Evolutionary conservation across 805 yeast genomes (phyloP).

Genomic region (Yarrowia sp.): DNA sequence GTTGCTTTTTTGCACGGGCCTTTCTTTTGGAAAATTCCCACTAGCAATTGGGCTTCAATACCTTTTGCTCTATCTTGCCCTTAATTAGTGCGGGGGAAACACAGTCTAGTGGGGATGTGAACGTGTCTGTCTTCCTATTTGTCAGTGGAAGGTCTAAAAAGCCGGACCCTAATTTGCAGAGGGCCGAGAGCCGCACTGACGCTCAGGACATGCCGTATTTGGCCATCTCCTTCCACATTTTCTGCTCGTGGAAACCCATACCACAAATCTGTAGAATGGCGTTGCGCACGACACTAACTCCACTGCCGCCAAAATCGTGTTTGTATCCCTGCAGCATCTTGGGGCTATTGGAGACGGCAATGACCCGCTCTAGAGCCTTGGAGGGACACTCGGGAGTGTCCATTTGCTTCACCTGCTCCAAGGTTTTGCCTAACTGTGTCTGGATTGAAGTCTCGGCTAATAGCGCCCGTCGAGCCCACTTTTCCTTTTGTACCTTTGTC

Average conservation of each 20-base stretch:
- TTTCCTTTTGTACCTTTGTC: conserved; percentile 5
- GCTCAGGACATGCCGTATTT: conserved; percentile 25
- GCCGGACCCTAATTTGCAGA: not conserved
- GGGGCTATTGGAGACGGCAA: conserved; percentile 34
- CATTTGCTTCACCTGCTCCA: conserved; percentile 19
- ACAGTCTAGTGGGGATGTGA: conserved; percentile 9
- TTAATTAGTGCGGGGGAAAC: conserved; percentile 19
- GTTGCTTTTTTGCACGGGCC: conserved; percentile 15
- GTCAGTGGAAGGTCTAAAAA: not conserved
- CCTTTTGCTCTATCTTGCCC: not conserved
- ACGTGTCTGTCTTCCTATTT: conserved; percentile 2
- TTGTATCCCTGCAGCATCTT: conserved; percentile 31
- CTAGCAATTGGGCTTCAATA: not conserved
- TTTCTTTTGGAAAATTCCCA: not conserved
- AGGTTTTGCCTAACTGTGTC: conserved; percentile 24
- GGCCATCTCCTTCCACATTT: conserved; percentile 37
- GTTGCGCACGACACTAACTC: conserved; percentile 28
- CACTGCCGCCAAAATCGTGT: conserved; percentile 34
- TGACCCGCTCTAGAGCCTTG: conserved; percentile 35
- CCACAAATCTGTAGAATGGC: conserved; percentile 31
- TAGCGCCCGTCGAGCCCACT: conserved; percentile 39
- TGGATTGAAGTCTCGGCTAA: conserved; percentile 35
- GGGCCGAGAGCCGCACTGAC: too few species aligned
- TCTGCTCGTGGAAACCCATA: conserved; percentile 30
- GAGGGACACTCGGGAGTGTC: conserved; percentile 28